Conservation (phyloP, 441 rosid genomes). For the Manihot esculenta region DNA sequence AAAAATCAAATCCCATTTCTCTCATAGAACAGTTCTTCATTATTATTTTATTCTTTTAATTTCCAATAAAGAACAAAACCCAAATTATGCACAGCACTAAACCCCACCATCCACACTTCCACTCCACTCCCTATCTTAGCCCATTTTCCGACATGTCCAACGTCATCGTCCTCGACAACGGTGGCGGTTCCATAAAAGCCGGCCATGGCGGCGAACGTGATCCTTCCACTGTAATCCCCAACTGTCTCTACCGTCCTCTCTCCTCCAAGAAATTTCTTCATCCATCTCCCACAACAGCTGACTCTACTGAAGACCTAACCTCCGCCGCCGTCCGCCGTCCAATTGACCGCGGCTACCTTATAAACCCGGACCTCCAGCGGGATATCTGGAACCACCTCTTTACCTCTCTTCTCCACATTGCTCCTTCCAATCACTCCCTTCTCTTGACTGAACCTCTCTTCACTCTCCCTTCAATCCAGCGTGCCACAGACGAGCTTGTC, state of each 20-base stretch:
- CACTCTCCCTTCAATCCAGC: conserved; percentile 66
- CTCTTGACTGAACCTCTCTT: conserved; percentile 80
- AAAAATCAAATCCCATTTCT: too few species aligned
- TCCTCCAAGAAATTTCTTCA: conserved; percentile 73
- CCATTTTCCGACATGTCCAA: conserved; percentile 43
- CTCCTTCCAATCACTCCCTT: conserved; percentile 56
- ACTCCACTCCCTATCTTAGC: not conserved
- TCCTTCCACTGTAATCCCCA: conserved; percentile 63
- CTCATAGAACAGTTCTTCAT: too few species aligned
- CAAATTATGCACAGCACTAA: not conserved
- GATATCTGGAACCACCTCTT: conserved; percentile 89
- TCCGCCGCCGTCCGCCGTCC: conserved; percentile 95
- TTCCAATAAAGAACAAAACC: not conserved
- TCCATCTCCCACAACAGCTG: conserved; percentile 40
- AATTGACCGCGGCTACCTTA: conserved; percentile 89
- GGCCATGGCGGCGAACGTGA: conserved; percentile 86
- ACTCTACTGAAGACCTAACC: conserved; percentile 59
- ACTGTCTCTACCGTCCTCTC: conserved; percentile 82
- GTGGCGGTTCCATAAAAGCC: conserved; percentile 78
- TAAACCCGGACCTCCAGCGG: conserved; percentile 82
- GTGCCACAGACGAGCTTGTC: conserved; percentile 78
- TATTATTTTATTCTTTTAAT: not conserved
- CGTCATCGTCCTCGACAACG: conserved; percentile 87
- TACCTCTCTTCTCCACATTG: conserved; percentile 53
- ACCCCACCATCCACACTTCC: not conserved